phyloP scores from a whole-genome alignment of 257 asterid species.

The Salvia hispanica region DNA sequence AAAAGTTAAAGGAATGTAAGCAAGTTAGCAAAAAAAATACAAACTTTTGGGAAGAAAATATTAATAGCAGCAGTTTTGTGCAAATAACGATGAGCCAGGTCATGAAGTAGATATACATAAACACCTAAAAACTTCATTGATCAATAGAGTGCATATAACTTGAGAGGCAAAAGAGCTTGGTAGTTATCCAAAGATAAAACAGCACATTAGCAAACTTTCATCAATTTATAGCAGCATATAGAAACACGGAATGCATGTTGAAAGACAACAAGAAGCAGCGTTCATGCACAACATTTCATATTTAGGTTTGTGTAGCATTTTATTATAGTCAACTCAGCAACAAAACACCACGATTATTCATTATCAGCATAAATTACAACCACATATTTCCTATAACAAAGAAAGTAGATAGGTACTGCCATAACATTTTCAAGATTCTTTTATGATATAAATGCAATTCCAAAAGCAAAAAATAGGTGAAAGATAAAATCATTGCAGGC shows the following conservation, averaged over 20 bases:
- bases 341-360: neutral
- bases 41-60: neutral
- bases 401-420: neutral
- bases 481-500: neutral
- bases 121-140: neutral
- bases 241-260: neutral
- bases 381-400: neutral
- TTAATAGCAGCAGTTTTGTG: neutral
- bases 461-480: neutral
- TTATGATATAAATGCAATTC: neutral
- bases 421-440: neutral
- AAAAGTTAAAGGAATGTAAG: constrained; percentile 2
- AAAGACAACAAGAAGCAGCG: neutral
- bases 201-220: neutral
- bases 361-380: neutral
- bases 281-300: neutral
- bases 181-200: neutral
- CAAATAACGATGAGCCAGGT: neutral
- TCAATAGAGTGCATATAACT: neutral
- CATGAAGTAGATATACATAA: neutral
- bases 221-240: neutral
- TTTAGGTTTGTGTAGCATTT: neutral
- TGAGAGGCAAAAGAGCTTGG: neutral
- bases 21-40: too few species aligned
- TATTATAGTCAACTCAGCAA: neutral